Conservation (phyloP, 345 rosid genomes). For the Raphanus raphanistrum region DNA sequence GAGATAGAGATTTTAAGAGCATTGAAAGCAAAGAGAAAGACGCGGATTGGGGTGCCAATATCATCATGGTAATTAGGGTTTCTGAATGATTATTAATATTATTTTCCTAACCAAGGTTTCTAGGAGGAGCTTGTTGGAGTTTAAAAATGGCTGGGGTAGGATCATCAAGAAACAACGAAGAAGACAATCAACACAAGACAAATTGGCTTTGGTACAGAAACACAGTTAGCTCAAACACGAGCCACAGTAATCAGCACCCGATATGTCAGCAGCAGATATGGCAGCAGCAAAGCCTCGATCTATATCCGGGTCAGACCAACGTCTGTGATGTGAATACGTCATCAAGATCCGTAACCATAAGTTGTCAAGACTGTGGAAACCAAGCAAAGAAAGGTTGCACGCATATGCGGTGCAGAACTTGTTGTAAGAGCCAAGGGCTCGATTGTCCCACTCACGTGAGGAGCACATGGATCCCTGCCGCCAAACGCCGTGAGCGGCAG, state of each 20-base stretch:
- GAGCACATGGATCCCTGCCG: constrained; percentile 71
- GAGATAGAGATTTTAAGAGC: background rate
- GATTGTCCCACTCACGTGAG: constrained; percentile 69
- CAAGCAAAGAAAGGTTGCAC: constrained; percentile 74
- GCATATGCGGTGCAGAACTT: constrained; percentile 65
- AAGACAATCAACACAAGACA: constrained; percentile 40
- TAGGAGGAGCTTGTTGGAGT: no score
- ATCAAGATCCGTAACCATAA: constrained; percentile 43
- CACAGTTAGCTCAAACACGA: constrained; percentile 34
- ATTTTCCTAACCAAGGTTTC: background rate
- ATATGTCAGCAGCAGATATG: constrained; percentile 20
- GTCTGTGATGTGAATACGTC: constrained; percentile 40
- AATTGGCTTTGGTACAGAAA: constrained; percentile 55
- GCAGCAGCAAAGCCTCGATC: constrained; percentile 49
- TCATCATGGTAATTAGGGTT: constrained; percentile 17
- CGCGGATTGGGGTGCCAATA: background rate
- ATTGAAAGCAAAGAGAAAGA: background rate
- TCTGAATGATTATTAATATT: background rate
- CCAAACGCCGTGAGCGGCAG: constrained; percentile 65
- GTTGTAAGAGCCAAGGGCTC: constrained; percentile 73
- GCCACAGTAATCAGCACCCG: constrained; percentile 33
- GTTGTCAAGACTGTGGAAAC: constrained; percentile 78
- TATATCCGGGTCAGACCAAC: constrained; percentile 38
- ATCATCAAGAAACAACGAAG: constrained; percentile 38
- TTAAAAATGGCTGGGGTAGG: constrained; percentile 47